A percentile compares a stretch with the other conserved stretches of the same genome.
Evolutionary conservation across 2,329 filamentous ascomycete species (phyloP).

Genomic region (Acrocalymma vagum): DNA sequence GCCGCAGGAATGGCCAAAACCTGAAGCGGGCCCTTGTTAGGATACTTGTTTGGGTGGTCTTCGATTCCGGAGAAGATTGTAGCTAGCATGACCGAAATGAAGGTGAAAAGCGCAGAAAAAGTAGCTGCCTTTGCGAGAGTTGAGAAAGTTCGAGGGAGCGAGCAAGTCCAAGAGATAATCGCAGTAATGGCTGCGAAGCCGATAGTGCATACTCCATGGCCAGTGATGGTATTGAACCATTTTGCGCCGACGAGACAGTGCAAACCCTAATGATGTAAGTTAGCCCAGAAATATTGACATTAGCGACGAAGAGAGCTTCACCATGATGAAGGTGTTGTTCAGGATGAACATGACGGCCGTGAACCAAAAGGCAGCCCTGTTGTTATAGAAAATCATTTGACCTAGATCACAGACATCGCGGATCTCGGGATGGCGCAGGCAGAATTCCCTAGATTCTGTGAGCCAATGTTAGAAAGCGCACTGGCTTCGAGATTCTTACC

Average conservation of each 20-base stretch:
- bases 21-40: slow-evolving; percentile 65
- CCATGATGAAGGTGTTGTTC: slow-evolving; percentile 93
- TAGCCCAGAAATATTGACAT: slow-evolving; percentile 9
- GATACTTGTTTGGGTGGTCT: slow-evolving; percentile 73
- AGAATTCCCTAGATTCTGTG: slow-evolving; percentile 76
- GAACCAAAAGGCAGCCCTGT: slow-evolving; percentile 73
- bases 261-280: slow-evolving; percentile 63
- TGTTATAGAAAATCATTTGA: slow-evolving; percentile 92
- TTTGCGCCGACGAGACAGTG: slow-evolving; percentile 86
- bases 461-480: slow-evolving; percentile 3
- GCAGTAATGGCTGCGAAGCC: slow-evolving; percentile 79
- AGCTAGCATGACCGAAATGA: slow-evolving; percentile 85
- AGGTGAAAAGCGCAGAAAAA: slow-evolving; percentile 84
- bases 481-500: slow-evolving; percentile 53
- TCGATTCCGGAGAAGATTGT: slow-evolving; percentile 84
- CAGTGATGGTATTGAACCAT: slow-evolving; percentile 89
- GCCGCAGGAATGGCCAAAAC: slow-evolving; percentile 73
- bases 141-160: slow-evolving; percentile 84
- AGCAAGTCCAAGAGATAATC: slow-evolving; percentile 78
- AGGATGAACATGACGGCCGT: slow-evolving; percentile 88
- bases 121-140: slow-evolving; percentile 82
- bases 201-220: slow-evolving; percentile 77
- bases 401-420: slow-evolving; percentile 94
- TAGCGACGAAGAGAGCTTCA: slow-evolving; percentile 30
- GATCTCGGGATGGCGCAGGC: slow-evolving; percentile 87